Conservation (phyloP, 108 stramenopile genomes). For the Pelagomonas calceolata region DNA sequence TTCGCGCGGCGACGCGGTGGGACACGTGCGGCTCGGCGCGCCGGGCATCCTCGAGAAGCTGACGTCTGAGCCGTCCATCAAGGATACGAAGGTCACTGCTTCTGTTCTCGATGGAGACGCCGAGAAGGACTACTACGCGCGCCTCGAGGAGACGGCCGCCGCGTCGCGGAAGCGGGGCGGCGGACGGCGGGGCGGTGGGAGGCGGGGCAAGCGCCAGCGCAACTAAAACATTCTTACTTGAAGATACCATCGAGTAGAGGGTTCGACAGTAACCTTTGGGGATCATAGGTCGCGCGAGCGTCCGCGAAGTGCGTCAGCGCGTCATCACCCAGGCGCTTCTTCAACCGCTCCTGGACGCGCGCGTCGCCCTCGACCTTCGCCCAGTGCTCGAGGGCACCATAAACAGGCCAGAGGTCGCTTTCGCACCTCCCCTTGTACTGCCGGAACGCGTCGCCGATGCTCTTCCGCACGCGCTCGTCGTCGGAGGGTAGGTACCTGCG, state of each 20-base stretch:
- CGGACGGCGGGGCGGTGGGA: background rate
- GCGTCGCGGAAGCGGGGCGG: background rate
- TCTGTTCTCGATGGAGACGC: background rate
- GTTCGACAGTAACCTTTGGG: slow-evolving; percentile 1
- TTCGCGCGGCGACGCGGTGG: background rate
- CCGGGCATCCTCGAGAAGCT: background rate
- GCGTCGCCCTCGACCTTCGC: slow-evolving; percentile 74
- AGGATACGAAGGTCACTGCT: background rate
- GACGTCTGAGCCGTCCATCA: background rate
- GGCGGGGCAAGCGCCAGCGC: background rate
- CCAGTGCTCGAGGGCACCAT: slow-evolving; percentile 75
- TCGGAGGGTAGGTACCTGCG: slow-evolving; percentile 49
- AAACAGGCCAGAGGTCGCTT: slow-evolving; percentile 41
- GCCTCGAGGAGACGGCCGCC: background rate
- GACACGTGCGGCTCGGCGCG: background rate
- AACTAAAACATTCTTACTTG: background rate
- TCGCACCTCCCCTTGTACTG: slow-evolving; percentile 61
- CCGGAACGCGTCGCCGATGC: slow-evolving; percentile 65
- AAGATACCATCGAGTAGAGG: background rate
- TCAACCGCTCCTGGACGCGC: background rate
- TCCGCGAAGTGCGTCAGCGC: slow-evolving; percentile 2
- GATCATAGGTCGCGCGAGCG: background rate
- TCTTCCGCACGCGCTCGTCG: slow-evolving; percentile 24
- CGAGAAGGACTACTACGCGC: background rate
- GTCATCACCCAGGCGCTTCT: background rate